These are phyloP conservation scores for Scorias spongiosa DNA, from an alignment of 2,329 filamentous ascomycete genomes.

Conservation along the genomic window DNA sequence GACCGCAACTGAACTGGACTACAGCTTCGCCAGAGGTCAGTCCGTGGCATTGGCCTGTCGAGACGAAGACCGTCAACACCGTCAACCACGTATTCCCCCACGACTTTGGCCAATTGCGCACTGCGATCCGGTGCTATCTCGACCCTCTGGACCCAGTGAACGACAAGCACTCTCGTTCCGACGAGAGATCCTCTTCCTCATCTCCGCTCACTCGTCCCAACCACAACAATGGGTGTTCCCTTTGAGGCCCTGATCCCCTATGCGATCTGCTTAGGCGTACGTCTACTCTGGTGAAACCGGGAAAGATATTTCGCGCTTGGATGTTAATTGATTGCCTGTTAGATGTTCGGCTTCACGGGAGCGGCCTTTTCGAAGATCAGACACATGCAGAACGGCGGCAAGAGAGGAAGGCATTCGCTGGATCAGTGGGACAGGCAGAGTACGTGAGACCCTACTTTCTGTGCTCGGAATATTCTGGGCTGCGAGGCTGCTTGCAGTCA, in stretches of 20 bases:
- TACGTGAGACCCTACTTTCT: conserved; percentile 9
- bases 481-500: not conserved
- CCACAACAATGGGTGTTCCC: conserved; percentile 44
- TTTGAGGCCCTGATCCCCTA: conserved; percentile 52
- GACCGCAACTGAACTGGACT: no score
- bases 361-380: conserved; percentile 41
- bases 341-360: conserved; percentile 48
- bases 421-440: conserved; percentile 51
- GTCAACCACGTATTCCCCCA: no score
- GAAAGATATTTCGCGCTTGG: not conserved
- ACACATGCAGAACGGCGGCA: conserved; percentile 48
- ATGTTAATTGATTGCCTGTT: conserved; percentile 3
- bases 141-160: no score
- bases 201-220: not conserved
- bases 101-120: no score
- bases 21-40: no score
- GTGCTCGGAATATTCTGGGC: not conserved
- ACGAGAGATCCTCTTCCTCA: no score
- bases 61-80: no score
- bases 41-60: no score
- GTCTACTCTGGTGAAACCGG: conserved; percentile 13
- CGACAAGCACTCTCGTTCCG: no score
- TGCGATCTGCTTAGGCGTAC: conserved; percentile 41
- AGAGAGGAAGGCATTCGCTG: conserved; percentile 42
- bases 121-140: no score